Conservation (phyloP, 805 yeast species). For the Lipomyces anomalus region DNA sequence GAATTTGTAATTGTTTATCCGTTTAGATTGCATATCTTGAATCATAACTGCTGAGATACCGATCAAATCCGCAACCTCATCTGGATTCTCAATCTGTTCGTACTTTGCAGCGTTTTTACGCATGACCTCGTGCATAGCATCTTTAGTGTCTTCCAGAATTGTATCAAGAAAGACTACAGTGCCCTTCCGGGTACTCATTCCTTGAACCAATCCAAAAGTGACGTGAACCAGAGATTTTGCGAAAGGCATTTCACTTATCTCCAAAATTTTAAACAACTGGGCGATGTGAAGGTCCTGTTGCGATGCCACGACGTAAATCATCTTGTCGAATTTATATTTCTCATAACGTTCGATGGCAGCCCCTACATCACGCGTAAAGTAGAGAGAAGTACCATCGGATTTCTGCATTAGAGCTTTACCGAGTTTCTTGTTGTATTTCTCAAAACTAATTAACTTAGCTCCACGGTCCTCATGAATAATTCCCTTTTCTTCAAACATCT, state of each 20-base stretch:
- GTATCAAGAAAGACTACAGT: conserved; percentile 96
- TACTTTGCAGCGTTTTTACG: conserved; percentile 83
- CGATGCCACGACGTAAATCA: conserved; percentile 91
- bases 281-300: conserved; percentile 94
- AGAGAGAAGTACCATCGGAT: conserved; percentile 91
- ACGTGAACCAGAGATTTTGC: conserved; percentile 73
- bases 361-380: conserved; percentile 93
- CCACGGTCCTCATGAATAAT: conserved; percentile 84
- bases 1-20: conserved; percentile 92
- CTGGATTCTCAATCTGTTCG: conserved; percentile 89
- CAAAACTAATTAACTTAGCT: conserved; percentile 80
- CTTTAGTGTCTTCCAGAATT: conserved; percentile 87
- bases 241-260: conserved; percentile 87
- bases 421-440: conserved; percentile 78
- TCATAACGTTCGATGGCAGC: conserved; percentile 90
- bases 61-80: conserved; percentile 85
- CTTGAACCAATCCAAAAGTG: conserved; percentile 96
- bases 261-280: conserved; percentile 89
- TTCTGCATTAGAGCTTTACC: conserved; percentile 92
- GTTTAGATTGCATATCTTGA: conserved; percentile 97
- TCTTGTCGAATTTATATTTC: conserved; percentile 80
- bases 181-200: conserved; percentile 98
- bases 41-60: conserved; percentile 98
- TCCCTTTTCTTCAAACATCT: conserved; percentile 57
- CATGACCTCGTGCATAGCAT: conserved; percentile 95